Conservation (phyloP, 345 rosid species). For the Xanthoceras sorbifolium region DNA sequence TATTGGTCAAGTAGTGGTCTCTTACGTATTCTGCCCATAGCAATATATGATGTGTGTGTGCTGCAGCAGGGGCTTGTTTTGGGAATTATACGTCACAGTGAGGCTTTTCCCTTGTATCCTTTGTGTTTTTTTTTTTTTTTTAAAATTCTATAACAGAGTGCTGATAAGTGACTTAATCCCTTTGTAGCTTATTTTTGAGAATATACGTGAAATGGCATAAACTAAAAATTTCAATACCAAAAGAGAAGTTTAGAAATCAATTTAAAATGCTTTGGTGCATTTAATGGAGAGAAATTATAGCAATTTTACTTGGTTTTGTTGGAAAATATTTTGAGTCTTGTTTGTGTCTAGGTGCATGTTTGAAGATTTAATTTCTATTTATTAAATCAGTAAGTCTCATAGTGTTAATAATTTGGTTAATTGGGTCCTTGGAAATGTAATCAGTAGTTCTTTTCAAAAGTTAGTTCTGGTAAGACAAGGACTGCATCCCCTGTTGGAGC, state of each 20-base stretch:
- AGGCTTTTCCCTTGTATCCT: neutral
- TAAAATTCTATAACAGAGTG: neutral
- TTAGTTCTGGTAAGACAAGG: neutral
- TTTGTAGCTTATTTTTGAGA: neutral
- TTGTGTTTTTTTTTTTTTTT: neutral
- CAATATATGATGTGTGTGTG: neutral
- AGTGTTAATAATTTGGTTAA: too few relatives aligned
- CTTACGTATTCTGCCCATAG: neutral
- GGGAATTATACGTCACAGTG: neutral
- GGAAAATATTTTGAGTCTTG: too few relatives aligned
- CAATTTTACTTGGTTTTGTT: neutral
- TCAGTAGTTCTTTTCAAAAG: neutral
- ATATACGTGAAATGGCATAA: neutral
- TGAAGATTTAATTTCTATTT: neutral
- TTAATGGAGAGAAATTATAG: too few relatives aligned
- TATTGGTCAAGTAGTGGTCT: slow-evolving; percentile 3
- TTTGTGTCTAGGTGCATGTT: neutral
- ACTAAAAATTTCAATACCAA: neutral
- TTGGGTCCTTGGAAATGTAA: neutral
- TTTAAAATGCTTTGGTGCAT: neutral
- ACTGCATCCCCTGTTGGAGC: too few relatives aligned
- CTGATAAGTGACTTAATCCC: neutral
- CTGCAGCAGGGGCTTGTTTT: neutral
- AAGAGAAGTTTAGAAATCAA: neutral
- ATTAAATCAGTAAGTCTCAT: too few relatives aligned